Base-by-base conservation (phyloP, 352 stramenopile species). In the Phytopythium litorale region DNA sequence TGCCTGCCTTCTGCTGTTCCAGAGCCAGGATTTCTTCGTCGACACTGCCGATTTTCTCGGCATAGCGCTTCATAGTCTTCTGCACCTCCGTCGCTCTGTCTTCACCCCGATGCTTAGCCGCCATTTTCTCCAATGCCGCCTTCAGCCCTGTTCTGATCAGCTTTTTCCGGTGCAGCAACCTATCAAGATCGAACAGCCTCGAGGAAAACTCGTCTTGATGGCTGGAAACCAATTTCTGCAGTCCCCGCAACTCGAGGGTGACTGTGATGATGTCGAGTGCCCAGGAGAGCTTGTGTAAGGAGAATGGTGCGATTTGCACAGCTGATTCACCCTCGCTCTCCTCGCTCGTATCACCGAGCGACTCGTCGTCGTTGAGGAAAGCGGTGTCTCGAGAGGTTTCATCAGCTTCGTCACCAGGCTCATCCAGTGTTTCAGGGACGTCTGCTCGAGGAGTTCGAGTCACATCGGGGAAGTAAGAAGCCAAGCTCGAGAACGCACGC, bases 191-290 rank as follows among this genome's bases (percentile, higher is more conserved):
- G 12, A 43, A 54, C 6, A 76, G 63, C 46, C 70, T 78, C 38
- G 63, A 52, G n/a, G 70, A 67, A 15, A 75, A 57, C 15, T 45
- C 43, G 37, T 71, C 55, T 4, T 66, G 66, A 21, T 71, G 45
- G 0, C 67, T 59, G n/a, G 57, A 58, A 40, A 67, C 60, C 30
- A 58, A 38, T 16, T 66, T 58, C 33, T 73, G 60, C 15, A 76
- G 67, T 43, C 85, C 75, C 64, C 83, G 68, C 23, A 81, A 72
- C 64, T 88, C 81, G 21, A 88, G 73, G 5, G 61, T 72, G 46
- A 71, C 13, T 11, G 71, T 71, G 49, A 90, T 78, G n/a, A 90
- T 71, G 42, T 90, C 76, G 18, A 88, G 58, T 21, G 74, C 79
- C 33, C 66, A 71, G 12, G 66, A 72, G 8, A 88, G 50, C n/a